Conservation (phyloP, 2,329 filamentous ascomycete species). For the Pochonia chlamydosporia region DNA sequence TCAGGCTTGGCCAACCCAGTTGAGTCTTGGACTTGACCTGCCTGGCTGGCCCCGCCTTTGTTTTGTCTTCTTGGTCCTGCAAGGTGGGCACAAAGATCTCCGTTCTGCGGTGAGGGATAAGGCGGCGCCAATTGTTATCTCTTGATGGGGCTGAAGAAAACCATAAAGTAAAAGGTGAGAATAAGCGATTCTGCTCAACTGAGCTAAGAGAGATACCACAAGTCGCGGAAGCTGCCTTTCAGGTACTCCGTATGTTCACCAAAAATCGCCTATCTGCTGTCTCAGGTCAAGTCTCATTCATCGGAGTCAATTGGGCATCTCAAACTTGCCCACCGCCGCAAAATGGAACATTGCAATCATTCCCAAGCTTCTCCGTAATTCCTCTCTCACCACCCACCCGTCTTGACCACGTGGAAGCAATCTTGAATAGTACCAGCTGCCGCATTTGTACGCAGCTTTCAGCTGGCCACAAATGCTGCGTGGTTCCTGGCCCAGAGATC, state of each 20-base stretch:
- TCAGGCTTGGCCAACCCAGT: too few relatives aligned
- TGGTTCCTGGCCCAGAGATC: too few relatives aligned
- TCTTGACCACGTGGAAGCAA: not conserved
- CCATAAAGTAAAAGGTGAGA: not conserved
- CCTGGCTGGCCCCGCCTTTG: slow-evolving; percentile 2
- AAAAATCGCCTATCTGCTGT: not conserved
- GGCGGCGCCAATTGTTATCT: slow-evolving; percentile 1
- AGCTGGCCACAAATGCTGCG: too few relatives aligned
- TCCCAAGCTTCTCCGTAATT: not conserved
- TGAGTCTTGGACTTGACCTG: too few relatives aligned
- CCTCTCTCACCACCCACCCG: not conserved
- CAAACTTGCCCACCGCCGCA: not conserved
- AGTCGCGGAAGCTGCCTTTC: not conserved
- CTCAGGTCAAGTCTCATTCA: not conserved
- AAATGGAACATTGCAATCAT: not conserved
- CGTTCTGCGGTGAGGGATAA: slow-evolving; percentile 1
- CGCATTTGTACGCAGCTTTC: too few relatives aligned
- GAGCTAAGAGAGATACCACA: not conserved
- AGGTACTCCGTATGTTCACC: not conserved
- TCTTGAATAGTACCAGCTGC: not conserved
- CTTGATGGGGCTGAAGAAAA: not conserved
- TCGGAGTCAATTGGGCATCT: not conserved
- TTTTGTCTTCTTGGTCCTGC: not conserved
- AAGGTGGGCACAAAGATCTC: not conserved
- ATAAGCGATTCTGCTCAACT: not conserved